Evolutionary conservation across 169 alveolate genomes (phyloP).

Genomic region (Plasmodium gonderi): DNA sequence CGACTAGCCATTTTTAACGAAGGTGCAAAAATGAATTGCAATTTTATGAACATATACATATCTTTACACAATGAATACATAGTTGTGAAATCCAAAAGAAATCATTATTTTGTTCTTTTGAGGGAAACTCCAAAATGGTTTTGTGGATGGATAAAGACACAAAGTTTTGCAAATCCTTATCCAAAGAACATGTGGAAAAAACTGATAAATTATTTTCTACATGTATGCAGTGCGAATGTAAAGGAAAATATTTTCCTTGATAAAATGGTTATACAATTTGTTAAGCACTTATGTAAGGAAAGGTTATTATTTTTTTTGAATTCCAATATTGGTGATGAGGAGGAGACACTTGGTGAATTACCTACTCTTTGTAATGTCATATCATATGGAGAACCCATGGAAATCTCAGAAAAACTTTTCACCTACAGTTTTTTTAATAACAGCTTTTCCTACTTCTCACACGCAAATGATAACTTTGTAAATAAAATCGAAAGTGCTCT

Average conservation of each 20-base stretch:
- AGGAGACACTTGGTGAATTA: neutral
- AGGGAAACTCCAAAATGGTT: slow-evolving; percentile 64
- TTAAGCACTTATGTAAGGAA: neutral
- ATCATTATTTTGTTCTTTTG: slow-evolving; percentile 26
- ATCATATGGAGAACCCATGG: neutral
- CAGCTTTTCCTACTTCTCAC: slow-evolving; percentile 40
- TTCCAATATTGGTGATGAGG: neutral
- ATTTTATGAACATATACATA: slow-evolving; percentile 8
- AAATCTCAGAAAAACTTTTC: neutral
- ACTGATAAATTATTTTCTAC: neutral
- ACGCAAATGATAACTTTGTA: neutral
- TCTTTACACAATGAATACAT: slow-evolving; percentile 26
- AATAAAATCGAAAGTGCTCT: neutral
- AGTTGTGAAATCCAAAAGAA: slow-evolving; percentile 12
- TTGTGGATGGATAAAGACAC: slow-evolving; percentile 41
- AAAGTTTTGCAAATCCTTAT: slow-evolving; percentile 14
- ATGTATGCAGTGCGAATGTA: neutral
- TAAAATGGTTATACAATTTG: neutral
- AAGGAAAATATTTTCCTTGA: neutral
- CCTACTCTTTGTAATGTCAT: neutral
- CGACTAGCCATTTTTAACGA: neutral
- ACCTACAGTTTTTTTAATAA: neutral
- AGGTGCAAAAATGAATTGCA: neutral
- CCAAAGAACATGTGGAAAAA: slow-evolving; percentile 25
- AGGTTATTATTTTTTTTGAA: neutral